phyloP scores from a whole-genome alignment of 768 basidiomycete species.

The Pleurotus sapidus region DNA sequence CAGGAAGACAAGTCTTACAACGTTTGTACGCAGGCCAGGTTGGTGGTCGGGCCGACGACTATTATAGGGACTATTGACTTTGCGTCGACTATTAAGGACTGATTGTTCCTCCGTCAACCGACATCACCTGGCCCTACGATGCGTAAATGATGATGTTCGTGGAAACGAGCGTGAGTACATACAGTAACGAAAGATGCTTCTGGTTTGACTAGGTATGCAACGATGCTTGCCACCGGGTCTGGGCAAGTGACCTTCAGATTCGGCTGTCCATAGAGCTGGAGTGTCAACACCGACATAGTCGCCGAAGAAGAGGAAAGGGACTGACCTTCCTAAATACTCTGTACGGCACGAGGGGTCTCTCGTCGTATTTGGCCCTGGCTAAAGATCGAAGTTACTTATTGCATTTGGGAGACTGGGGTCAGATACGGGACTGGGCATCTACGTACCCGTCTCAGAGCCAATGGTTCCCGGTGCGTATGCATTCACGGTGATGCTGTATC shows the following conservation, averaged over 20 bases:
- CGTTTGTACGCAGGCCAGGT: no score
- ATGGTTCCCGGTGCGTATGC: constrained; percentile 35
- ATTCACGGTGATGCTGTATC: constrained; percentile 35
- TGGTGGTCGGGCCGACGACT: no score
- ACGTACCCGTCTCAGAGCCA: constrained; percentile 26
- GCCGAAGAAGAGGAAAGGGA: neutral
- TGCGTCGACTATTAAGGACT: no score
- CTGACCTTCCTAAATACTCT: neutral
- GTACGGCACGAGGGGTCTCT: neutral
- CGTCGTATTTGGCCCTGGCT: neutral
- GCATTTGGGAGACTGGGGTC: neutral
- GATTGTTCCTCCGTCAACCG: neutral
- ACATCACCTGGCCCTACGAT: constrained; percentile 4
- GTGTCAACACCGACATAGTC: neutral
- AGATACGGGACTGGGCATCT: neutral
- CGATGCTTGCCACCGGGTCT: constrained; percentile 31
- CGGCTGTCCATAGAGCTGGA: neutral
- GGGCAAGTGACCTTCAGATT: constrained; percentile 21
- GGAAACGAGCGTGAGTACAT: neutral
- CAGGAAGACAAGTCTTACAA: no score
- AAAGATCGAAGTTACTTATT: neutral
- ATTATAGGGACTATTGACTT: no score
- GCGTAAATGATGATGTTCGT: neutral
- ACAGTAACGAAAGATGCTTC: constrained; percentile 31
- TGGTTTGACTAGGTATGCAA: constrained; percentile 33